Percentiles rank a stretch among this genome's conserved stretches.
phyloP scores from a whole-genome alignment of 257 asterid genomes.

The Verbascum thapsus region DNA sequence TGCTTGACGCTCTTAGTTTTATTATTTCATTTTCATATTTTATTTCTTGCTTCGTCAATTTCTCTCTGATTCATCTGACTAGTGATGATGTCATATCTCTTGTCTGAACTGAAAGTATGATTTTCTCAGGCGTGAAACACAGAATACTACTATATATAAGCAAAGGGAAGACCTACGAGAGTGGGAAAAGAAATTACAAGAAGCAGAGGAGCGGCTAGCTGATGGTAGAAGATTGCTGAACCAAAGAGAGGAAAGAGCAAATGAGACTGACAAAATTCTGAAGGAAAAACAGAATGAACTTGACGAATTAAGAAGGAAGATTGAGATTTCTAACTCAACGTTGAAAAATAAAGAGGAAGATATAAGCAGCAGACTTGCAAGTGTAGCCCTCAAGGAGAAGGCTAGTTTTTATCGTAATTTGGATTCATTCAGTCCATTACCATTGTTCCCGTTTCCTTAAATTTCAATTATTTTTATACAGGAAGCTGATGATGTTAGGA shows the following conservation, averaged over 20 bases:
- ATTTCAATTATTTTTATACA: constrained; percentile 42
- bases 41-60: constrained; percentile 21
- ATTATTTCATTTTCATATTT: neutral
- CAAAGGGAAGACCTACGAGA: constrained; percentile 90
- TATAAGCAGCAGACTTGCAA: constrained; percentile 57
- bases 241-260: constrained; percentile 91
- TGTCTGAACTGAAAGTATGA: constrained; percentile 26
- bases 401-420: constrained; percentile 41
- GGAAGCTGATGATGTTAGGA: constrained; percentile 66
- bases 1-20: constrained; percentile 31
- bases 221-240: constrained; percentile 83
- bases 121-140: constrained; percentile 70
- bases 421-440: neutral
- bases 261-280: constrained; percentile 68
- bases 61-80: neutral
- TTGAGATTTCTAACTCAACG: constrained; percentile 56
- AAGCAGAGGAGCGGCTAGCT: constrained; percentile 84
- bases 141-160: constrained; percentile 58
- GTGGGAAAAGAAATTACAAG: constrained; percentile 83
- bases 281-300: constrained; percentile 74
- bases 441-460: constrained; percentile 19
- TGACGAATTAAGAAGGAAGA: constrained; percentile 66
- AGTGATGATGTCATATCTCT: constrained; percentile 14
- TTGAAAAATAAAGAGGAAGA: constrained; percentile 84
- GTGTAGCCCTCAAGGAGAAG: constrained; percentile 66